phyloP scores from a whole-genome alignment of 768 basidiomycete species.

The Mycena alexandri region DNA sequence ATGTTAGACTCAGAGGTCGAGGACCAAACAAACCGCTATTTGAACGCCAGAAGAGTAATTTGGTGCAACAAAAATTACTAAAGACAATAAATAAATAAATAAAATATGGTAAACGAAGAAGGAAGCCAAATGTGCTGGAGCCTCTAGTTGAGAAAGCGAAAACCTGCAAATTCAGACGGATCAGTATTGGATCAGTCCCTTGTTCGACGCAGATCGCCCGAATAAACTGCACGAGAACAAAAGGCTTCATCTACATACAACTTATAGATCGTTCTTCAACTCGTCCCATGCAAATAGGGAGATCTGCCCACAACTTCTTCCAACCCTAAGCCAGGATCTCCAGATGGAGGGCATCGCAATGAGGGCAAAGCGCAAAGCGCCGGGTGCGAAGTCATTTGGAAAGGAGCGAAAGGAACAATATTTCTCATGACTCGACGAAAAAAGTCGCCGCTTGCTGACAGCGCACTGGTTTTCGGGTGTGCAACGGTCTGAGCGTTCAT shows the following conservation, averaged over 20 bases:
- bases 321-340: neutral
- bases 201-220: too few relatives aligned
- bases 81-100: too few relatives aligned
- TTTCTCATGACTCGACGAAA: neutral
- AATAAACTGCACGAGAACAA: too few relatives aligned
- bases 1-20: neutral
- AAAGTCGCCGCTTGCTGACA: neutral
- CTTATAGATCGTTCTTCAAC: constrained; percentile 23
- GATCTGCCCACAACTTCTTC: constrained; percentile 19
- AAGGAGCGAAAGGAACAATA: neutral
- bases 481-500: neutral
- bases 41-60: too few relatives aligned
- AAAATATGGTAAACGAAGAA: too few relatives aligned
- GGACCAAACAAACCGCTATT: too few relatives aligned
- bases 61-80: too few relatives aligned
- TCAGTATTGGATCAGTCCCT: too few relatives aligned
- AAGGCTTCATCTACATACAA: constrained; percentile 5
- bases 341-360: neutral
- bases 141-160: too few relatives aligned
- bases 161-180: too few relatives aligned
- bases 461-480: neutral
- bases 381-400: too few relatives aligned
- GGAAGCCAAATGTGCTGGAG: too few relatives aligned
- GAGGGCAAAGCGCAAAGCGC: neutral
- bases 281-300: constrained; percentile 18